A percentile compares a stretch with the other conserved stretches of the same genome.
These are phyloP conservation scores for Xylaria acuta DNA, from an alignment of 495 filamentous ascomycete genomes.

Conservation along the genomic window DNA sequence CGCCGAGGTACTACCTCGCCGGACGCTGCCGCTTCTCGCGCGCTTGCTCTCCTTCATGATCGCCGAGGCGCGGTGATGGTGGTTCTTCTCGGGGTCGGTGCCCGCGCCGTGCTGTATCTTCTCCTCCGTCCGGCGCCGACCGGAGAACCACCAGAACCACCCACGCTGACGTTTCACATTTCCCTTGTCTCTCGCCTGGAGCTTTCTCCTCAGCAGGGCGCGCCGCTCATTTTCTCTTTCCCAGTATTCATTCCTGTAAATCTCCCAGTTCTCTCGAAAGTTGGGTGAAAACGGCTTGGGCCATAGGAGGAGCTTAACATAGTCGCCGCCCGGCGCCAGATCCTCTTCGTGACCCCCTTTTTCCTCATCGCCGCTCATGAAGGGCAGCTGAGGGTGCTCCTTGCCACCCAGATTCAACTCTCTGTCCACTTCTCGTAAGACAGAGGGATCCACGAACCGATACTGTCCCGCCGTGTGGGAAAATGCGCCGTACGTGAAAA, in stretches of 20 bases:
- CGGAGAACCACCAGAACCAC: slow-evolving; percentile 84
- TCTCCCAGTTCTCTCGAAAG: slow-evolving; percentile 97
- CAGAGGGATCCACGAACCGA: slow-evolving; percentile 66
- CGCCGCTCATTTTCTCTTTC: slow-evolving; percentile 94
- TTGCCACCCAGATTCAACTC: slow-evolving; percentile 49
- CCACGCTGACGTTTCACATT: slow-evolving; percentile 71
- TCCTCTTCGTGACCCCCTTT: slow-evolving; percentile 78
- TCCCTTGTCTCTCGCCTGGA: slow-evolving; percentile 68
- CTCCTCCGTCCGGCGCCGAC: slow-evolving; percentile 38
- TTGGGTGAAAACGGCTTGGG: slow-evolving; percentile 94
- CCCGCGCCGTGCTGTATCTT: slow-evolving; percentile 37
- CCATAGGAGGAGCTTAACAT: slow-evolving; percentile 86
- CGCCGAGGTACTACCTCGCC: slow-evolving; percentile 54
- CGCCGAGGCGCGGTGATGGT: slow-evolving; percentile 46
- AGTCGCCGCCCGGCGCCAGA: slow-evolving; percentile 84
- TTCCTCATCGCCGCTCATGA: slow-evolving; percentile 52
- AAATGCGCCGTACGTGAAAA: slow-evolving; percentile 77
- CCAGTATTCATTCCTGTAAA: slow-evolving; percentile 94
- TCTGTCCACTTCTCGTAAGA: slow-evolving; percentile 58
- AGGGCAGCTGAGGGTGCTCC: slow-evolving; percentile 51
- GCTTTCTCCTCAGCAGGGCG: slow-evolving; percentile 68
- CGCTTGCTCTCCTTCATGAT: slow-evolving; percentile 53
- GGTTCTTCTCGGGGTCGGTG: slow-evolving; percentile 40
- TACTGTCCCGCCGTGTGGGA: slow-evolving; percentile 68
- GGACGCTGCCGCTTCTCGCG: slow-evolving; percentile 54